Evolutionary conservation across 2,329 filamentous ascomycete genomes (phyloP).

Genomic region (Sarocladium strictum): DNA sequence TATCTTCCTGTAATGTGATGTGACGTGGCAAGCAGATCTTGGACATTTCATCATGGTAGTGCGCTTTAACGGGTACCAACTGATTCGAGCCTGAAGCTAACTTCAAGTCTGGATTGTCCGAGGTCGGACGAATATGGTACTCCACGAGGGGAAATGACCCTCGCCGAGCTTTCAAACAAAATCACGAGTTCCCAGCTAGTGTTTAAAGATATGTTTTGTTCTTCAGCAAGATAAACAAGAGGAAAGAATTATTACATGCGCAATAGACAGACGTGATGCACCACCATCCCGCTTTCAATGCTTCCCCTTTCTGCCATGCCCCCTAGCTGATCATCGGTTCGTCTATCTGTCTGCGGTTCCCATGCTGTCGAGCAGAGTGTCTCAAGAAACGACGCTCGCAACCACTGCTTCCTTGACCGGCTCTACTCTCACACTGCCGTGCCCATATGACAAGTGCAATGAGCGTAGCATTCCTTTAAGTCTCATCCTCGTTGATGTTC

Average conservation of each 20-base stretch:
- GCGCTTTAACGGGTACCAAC: no score
- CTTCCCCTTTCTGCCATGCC: neutral
- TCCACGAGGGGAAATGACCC: no score
- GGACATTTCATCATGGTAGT: no score
- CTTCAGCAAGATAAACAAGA: slow-evolving; percentile 6
- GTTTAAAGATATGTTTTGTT: neutral
- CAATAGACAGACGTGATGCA: neutral
- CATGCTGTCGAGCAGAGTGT: neutral
- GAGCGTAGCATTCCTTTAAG: neutral
- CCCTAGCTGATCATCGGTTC: neutral
- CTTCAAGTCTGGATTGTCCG: no score
- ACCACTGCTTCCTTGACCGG: neutral
- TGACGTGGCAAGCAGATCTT: neutral
- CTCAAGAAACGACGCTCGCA: neutral
- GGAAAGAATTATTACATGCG: slow-evolving; percentile 10
- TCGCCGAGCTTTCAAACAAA: neutral
- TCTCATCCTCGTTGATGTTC: neutral
- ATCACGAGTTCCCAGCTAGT: no score
- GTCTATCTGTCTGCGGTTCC: neutral
- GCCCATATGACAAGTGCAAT: neutral
- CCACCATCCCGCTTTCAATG: neutral
- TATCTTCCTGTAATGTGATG: neutral
- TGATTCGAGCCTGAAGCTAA: no score
- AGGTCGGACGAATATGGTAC: no score
- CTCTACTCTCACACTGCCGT: neutral